Evolutionary conservation across 2,329 filamentous ascomycete species (phyloP).

Genomic region (Grosmannia clavigera): DNA sequence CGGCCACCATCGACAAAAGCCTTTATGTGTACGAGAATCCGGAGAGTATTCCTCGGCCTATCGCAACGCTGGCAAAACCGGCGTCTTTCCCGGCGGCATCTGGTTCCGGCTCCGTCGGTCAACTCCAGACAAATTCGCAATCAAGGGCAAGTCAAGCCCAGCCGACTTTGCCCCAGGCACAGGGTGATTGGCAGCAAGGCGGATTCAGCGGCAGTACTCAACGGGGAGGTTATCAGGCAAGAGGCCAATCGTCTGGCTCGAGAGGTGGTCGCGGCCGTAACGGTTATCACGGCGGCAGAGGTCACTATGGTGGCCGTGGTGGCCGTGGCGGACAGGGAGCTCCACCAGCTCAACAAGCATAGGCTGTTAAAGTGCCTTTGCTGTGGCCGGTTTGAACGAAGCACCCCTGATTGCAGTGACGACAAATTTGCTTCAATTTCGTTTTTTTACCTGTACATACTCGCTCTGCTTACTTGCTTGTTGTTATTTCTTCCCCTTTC

Average conservation of each 20-base stretch:
- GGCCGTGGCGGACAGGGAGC: background rate
- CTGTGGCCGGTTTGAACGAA: background rate
- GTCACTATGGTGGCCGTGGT: background rate
- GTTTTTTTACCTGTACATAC: background rate
- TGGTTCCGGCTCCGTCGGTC: background rate
- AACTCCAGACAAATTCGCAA: background rate
- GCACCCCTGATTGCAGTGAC: background rate
- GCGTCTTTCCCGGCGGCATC: background rate
- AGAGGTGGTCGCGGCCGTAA: slow-evolving; percentile 6
- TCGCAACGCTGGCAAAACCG: slow-evolving; percentile 32
- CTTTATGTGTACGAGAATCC: slow-evolving; percentile 97
- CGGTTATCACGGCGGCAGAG: slow-evolving; percentile 3
- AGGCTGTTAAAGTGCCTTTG: background rate
- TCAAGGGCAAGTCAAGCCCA: slow-evolving; percentile 4
- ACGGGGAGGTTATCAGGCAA: background rate
- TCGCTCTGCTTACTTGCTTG: background rate
- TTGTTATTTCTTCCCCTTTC: background rate
- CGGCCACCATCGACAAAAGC: slow-evolving; percentile 87
- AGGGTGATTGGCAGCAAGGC: slow-evolving; percentile 11
- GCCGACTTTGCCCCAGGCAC: slow-evolving; percentile 10
- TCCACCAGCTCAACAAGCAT: slow-evolving; percentile 2
- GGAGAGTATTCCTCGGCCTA: slow-evolving; percentile 81
- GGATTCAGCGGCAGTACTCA: slow-evolving; percentile 1
- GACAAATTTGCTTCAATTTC: background rate
- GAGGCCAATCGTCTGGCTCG: slow-evolving; percentile 4